Conservation (phyloP, 176 grass and related monocot genomes). For the Carex kokanica region DNA sequence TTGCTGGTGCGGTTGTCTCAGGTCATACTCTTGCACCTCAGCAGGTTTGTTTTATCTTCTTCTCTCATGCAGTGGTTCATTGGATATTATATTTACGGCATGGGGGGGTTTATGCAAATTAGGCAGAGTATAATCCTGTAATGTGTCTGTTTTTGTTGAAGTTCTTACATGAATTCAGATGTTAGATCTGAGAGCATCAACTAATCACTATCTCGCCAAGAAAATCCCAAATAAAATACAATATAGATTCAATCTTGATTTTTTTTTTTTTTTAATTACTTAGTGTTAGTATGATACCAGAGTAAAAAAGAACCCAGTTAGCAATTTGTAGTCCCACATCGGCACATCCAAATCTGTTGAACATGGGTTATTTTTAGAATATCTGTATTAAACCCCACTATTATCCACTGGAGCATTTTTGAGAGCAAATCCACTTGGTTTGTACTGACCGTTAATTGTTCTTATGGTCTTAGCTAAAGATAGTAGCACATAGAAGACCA, state of each 20-base stretch:
- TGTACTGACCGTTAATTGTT: neutral
- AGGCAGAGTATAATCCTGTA: neutral
- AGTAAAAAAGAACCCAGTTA: neutral
- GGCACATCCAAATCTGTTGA: neutral
- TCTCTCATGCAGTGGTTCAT: neutral
- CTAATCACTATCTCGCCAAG: neutral
- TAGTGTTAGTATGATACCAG: neutral
- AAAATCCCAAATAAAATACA: neutral
- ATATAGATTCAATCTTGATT: neutral
- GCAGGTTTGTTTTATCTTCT: conserved; percentile 49
- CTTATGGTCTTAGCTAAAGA: neutral
- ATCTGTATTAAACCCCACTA: neutral
- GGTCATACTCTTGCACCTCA: conserved; percentile 61
- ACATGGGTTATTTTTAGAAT: neutral
- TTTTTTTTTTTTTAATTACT: neutral
- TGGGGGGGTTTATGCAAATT: neutral
- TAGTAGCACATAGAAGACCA: neutral
- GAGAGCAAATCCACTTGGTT: neutral
- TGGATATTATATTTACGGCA: neutral
- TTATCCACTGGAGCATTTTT: neutral
- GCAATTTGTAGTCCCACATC: neutral
- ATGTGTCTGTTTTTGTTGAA: neutral
- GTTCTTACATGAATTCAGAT: neutral
- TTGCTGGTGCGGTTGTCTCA: conserved; percentile 55
- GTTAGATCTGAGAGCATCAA: neutral